A percentile compares a stretch with the other conserved stretches of the same genome.
These are phyloP conservation scores for Baorangia bicolor DNA, from an alignment of 768 basidiomycete genomes.

Conservation along the genomic window DNA sequence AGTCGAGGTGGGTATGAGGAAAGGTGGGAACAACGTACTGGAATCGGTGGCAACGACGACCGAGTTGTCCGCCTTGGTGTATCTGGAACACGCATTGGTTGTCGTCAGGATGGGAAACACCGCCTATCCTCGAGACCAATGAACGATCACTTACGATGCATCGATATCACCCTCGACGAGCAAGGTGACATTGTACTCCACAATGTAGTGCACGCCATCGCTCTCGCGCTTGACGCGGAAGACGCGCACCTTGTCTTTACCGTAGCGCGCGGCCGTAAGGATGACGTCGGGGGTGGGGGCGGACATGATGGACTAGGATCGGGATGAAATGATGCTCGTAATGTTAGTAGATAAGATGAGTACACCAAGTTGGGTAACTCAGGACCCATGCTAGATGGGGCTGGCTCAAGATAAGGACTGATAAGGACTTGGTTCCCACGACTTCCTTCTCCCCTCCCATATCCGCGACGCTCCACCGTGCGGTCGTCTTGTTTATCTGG, in stretches of 20 bases:
- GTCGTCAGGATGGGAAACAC: neutral
- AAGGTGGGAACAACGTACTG: constrained; percentile 45
- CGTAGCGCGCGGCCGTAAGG: constrained; percentile 64
- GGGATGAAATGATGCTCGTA: neutral
- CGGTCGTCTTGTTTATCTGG: neutral
- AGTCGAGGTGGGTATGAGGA: neutral
- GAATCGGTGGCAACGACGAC: constrained; percentile 92
- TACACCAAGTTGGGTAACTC: neutral
- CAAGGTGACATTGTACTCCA: constrained; percentile 80
- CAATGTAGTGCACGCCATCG: constrained; percentile 60
- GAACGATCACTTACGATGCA: constrained; percentile 49
- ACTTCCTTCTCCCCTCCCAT: neutral
- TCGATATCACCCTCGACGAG: constrained; percentile 84
- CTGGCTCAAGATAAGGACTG: neutral
- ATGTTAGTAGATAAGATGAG: neutral
- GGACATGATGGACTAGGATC: constrained; percentile 27
- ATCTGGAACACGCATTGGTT: constrained; percentile 46
- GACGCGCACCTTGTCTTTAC: constrained; percentile 88
- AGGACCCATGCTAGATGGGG: neutral
- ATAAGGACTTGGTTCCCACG: neutral
- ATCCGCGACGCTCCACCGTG: neutral
- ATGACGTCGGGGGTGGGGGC: constrained; percentile 10
- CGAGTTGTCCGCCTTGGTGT: constrained; percentile 85
- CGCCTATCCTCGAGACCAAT: neutral
- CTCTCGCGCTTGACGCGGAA: constrained; percentile 77